These are phyloP conservation scores for Dothidotthia symphoricarpi DNA, from an alignment of 2,329 filamentous ascomycete species.

Conservation along the genomic window DNA sequence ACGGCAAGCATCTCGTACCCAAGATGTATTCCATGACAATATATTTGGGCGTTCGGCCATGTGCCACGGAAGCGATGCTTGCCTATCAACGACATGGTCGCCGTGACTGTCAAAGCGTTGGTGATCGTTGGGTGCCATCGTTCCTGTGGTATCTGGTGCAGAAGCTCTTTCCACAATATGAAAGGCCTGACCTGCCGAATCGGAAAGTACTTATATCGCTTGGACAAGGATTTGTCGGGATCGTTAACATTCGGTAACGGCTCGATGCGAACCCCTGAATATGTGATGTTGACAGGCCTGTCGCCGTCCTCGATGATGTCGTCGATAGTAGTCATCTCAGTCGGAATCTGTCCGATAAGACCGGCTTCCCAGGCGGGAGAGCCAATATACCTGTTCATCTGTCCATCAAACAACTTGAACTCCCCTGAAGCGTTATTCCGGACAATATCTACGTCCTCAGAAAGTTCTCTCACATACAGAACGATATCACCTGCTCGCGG, in stretches of 20 bases:
- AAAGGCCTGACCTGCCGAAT: slow-evolving; percentile 57
- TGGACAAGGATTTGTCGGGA: slow-evolving; percentile 51
- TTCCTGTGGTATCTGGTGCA: slow-evolving; percentile 43
- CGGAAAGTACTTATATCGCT: slow-evolving; percentile 56
- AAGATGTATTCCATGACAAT: slow-evolving; percentile 55
- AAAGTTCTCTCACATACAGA: slow-evolving; percentile 48
- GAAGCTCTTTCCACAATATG: slow-evolving; percentile 52
- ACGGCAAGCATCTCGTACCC: slow-evolving; percentile 56
- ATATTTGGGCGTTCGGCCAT: slow-evolving; percentile 57
- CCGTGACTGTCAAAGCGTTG: slow-evolving; percentile 54
- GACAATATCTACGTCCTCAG: slow-evolving; percentile 25
- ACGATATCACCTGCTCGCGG: slow-evolving; percentile 59
- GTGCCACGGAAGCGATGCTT: slow-evolving; percentile 53
- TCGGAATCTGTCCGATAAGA: slow-evolving; percentile 53
- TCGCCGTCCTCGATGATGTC: slow-evolving; percentile 47
- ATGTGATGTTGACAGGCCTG: slow-evolving; percentile 47
- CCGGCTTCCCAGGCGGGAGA: slow-evolving; percentile 57
- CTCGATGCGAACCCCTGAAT: slow-evolving; percentile 58
- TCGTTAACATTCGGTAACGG: slow-evolving; percentile 54
- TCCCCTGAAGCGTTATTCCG: slow-evolving; percentile 25
- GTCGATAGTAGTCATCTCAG: slow-evolving; percentile 43
- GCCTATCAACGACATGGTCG: slow-evolving; percentile 54
- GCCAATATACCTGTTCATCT: slow-evolving; percentile 31
- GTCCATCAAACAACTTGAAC: slow-evolving; percentile 25
- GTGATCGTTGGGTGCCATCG: slow-evolving; percentile 55